phyloP scores from a whole-genome alignment of 169 alveolate species.

The Eimeria acervulina region DNA sequence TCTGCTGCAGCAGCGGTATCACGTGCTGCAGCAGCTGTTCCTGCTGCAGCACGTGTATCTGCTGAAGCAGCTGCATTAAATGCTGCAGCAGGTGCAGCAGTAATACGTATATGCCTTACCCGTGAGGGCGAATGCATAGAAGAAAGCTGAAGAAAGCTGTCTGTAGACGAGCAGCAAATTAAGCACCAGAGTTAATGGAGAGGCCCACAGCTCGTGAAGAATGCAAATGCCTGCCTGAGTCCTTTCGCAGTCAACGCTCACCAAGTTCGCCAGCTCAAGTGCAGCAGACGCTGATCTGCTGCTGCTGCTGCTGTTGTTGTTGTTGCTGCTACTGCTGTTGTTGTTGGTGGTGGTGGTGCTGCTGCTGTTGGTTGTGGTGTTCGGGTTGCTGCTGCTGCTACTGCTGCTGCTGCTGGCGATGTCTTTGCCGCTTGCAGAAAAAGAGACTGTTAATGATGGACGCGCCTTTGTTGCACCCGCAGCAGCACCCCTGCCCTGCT shows the following conservation, averaged over 20 bases:
- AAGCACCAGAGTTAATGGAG: conserved; percentile 60
- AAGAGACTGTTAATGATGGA: neutral
- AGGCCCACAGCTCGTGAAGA: conserved; percentile 78
- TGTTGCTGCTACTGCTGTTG: too few relatives aligned
- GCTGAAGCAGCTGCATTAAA: neutral
- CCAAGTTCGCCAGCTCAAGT: conserved; percentile 53
- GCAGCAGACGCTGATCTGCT: neutral
- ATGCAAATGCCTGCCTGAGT: conserved; percentile 27
- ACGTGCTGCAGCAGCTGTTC: neutral
- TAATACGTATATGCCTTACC: conserved; percentile 11
- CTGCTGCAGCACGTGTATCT: neutral
- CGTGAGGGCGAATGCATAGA: conserved; percentile 32
- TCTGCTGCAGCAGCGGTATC: neutral
- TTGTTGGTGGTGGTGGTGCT: too few relatives aligned
- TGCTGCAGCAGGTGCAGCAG: too few relatives aligned
- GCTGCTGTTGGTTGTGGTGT: too few relatives aligned
- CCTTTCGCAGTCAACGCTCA: conserved; percentile 74
- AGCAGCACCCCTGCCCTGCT: neutral
- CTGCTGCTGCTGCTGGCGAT: neutral
- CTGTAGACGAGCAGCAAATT: conserved; percentile 34
- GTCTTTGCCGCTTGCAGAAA: neutral
- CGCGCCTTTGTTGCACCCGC: neutral
- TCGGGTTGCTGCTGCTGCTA: too few relatives aligned
- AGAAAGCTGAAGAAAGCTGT: conserved; percentile 62
- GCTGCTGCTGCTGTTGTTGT: too few relatives aligned